Evolutionary conservation across 176 grass and related monocot genomes (phyloP).

Genomic region (Elymus sibiricus): DNA sequence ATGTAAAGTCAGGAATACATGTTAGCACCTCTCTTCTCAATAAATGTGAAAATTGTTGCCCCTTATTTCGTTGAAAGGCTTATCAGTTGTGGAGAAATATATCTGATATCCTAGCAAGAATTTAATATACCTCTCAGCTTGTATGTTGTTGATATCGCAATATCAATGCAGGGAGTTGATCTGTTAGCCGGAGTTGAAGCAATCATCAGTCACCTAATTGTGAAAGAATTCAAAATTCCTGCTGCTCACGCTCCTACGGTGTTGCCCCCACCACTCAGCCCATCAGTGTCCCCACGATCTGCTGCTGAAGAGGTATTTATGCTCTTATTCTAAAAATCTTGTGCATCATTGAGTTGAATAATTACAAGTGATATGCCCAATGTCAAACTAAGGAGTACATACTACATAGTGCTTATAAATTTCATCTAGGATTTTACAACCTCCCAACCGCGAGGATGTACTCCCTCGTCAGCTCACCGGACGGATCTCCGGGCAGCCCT

Average conservation of each 20-base stretch:
- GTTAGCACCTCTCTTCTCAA: not conserved
- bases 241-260: conserved; percentile 85
- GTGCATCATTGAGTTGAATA: not conserved
- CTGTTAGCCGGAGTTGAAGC: conserved; percentile 82
- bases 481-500: too few relatives aligned
- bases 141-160: not conserved
- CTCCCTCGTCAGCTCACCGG: too few relatives aligned
- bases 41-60: not conserved
- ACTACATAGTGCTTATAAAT: not conserved
- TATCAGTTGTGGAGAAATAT: too few relatives aligned
- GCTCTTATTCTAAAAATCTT: not conserved
- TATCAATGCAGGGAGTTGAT: conserved; percentile 76
- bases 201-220: conserved; percentile 90
- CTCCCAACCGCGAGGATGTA: too few relatives aligned
- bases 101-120: not conserved
- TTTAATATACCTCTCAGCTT: not conserved
- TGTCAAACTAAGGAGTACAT: not conserved
- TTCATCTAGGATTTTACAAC: too few relatives aligned
- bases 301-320: conserved; percentile 81
- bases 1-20: too few relatives aligned
- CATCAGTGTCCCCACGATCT: conserved; percentile 70
- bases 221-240: conserved; percentile 90
- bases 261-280: conserved; percentile 52
- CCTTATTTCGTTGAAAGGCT: not conserved
- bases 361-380: not conserved